Base-by-base conservation (phyloP, 2,329 filamentous ascomycete species). In the Penicillium aurantiogriseum region DNA sequence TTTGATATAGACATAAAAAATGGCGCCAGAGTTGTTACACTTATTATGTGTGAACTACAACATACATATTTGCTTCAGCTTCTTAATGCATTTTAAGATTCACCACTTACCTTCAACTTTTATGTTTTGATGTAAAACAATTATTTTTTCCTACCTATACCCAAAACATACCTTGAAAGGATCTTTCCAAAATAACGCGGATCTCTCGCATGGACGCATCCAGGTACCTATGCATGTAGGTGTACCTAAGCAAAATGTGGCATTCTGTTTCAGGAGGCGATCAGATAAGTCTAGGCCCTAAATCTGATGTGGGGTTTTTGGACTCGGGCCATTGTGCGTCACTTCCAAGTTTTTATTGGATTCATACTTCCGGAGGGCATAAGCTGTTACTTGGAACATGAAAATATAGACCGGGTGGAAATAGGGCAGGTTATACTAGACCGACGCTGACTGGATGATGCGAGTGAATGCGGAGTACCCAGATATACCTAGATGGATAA, bases 271-370 rank as follows among this genome's bases (percentile, higher is more conserved):
- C 50, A 49, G 31, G 31, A 36, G 51, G 23, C 42, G 54, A 56
- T 56, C 54, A 56, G 55, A 57, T 57, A 57, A 57, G 43, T 49
- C 55, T 48, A 48, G 55, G 38, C 54, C 49, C 5, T n/a, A 40
- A 47, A 17, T 21, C 23, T 27, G 43, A 47, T 54, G 51, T 45
- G 55, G 55, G 55, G 55, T 15, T 36, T 15, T 3, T 25, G 35
- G 29, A 40, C 54, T 35, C 35, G 42, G 51, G 54, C 29, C 13
- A 17, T 23, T 40, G 48, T 51, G 54, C 47, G 42, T 56, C 27
- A 43, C 17, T 31, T 43, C 13, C 13, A 25, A 17, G 40, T 9
- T 25, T 21, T 13, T 10, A 13, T n/a, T 25, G 40, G 27, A 17
- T 33, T 25, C 27, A 51, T 27, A 23, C 21, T 19, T 44, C 7